Evolutionary conservation across 495 filamentous ascomycete species (phyloP).

Genomic region (Daldinia vernicosa): DNA sequence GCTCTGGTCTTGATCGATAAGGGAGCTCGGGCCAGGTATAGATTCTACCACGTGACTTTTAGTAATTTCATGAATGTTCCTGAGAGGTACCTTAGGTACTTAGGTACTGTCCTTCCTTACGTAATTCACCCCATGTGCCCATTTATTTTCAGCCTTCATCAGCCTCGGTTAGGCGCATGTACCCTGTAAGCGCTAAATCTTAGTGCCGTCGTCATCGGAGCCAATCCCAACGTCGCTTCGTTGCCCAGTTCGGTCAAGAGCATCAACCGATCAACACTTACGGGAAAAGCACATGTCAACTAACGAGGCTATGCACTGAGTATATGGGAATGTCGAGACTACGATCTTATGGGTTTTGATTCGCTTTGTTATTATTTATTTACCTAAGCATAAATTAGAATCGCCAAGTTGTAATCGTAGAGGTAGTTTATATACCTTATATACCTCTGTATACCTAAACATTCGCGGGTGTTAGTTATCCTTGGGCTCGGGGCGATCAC

Average conservation of each 20-base stretch:
- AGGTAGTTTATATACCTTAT: too few species aligned
- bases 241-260: background rate
- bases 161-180: slow-evolving; percentile 10
- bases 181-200: background rate
- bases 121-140: background rate
- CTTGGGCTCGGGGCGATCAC: background rate
- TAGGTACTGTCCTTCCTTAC: background rate
- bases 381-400: too few species aligned
- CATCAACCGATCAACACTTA: background rate
- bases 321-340: too few species aligned
- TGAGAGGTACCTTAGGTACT: background rate
- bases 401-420: too few species aligned
- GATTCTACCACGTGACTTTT: background rate
- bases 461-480: background rate
- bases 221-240: slow-evolving; percentile 1
- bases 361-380: background rate
- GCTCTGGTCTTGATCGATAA: slow-evolving; percentile 34
- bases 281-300: too few species aligned
- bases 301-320: too few species aligned
- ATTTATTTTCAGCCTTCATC: background rate
- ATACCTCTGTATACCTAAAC: too few species aligned
- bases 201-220: background rate
- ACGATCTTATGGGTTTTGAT: background rate
- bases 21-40: slow-evolving; percentile 30
- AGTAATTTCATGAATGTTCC: too few species aligned